phyloP scores from a whole-genome alignment of 768 basidiomycete species.

The Psilocybe subaeruginosa region DNA sequence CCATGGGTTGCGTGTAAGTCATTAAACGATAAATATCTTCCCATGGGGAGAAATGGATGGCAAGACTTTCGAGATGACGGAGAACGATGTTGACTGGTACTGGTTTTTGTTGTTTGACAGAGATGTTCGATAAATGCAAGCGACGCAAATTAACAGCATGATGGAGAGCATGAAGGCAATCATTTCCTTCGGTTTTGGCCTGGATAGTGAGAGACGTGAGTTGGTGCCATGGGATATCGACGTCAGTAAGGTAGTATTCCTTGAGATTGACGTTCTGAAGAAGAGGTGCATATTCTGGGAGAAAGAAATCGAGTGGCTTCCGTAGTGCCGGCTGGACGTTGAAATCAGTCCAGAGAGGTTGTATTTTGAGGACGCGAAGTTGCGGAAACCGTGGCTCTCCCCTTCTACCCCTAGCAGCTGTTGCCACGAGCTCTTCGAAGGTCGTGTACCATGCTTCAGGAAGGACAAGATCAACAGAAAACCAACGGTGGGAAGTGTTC shows the following conservation, averaged over 20 bases:
- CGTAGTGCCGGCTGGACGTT: slow-evolving; percentile 9
- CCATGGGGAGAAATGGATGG: neutral
- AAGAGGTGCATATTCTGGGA: slow-evolving; percentile 9
- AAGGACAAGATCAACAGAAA: slow-evolving; percentile 19
- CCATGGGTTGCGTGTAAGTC: neutral
- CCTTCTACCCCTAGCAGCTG: neutral
- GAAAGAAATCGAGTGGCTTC: slow-evolving; percentile 19
- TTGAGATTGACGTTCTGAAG: slow-evolving; percentile 19
- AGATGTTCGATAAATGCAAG: neutral
- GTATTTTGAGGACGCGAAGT: slow-evolving; percentile 14
- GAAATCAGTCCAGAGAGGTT: slow-evolving; percentile 22
- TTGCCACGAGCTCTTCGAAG: neutral
- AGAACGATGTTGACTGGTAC: slow-evolving; percentile 7
- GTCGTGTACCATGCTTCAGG: slow-evolving; percentile 22
- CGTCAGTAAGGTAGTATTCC: slow-evolving; percentile 24
- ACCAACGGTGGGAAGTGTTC: slow-evolving; percentile 15
- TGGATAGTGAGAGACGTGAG: slow-evolving; percentile 17
- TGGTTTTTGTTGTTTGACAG: neutral
- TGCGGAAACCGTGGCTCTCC: neutral
- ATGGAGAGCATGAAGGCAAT: slow-evolving; percentile 20
- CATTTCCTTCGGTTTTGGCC: slow-evolving; percentile 19
- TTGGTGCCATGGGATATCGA: slow-evolving; percentile 18
- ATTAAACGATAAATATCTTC: neutral
- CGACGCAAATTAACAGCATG: neutral
- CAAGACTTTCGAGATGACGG: slow-evolving; percentile 8